Percentiles rank a stretch among this genome's conserved stretches.
phyloP scores from a whole-genome alignment of 805 yeast species.

The Yamadazyma akitaensis region DNA sequence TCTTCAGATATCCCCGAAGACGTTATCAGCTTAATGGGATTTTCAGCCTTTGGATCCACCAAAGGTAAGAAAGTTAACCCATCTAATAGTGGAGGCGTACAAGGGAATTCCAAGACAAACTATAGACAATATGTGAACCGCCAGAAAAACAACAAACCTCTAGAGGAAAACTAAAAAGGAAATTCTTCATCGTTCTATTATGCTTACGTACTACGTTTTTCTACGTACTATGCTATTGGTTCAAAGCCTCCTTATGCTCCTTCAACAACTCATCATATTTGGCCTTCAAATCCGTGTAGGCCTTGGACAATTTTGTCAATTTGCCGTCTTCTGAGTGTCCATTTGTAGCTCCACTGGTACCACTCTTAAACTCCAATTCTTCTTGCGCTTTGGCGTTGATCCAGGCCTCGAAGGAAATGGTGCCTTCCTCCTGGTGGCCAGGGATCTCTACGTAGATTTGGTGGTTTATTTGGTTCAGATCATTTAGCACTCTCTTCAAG shows the following conservation, averaged over 20 bases:
- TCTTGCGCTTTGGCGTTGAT: conserved; percentile 47
- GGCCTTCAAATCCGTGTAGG: conserved; percentile 55
- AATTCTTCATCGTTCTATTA: conserved; percentile 36
- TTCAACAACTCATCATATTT: conserved; percentile 57
- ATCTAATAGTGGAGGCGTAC: conserved; percentile 42
- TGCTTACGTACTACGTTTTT: background rate
- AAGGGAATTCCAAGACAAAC: conserved; percentile 37
- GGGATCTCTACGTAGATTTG: conserved; percentile 42
- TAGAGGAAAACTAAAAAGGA: conserved; percentile 50
- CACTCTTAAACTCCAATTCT: conserved; percentile 48
- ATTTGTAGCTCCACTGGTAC: conserved; percentile 15
- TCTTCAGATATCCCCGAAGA: conserved; percentile 19
- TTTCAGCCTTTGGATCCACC: conserved; percentile 50
- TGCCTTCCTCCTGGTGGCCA: background rate
- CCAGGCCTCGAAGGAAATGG: conserved; percentile 37
- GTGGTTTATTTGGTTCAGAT: conserved; percentile 36
- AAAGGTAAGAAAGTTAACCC: conserved; percentile 56
- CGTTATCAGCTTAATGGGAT: conserved; percentile 55
- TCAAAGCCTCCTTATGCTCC: conserved; percentile 40
- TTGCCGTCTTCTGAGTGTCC: conserved; percentile 31
- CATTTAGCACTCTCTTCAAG: conserved; percentile 55
- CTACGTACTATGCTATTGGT: background rate
- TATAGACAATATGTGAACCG: conserved; percentile 48
- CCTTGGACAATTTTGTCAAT: conserved; percentile 49
- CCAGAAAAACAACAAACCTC: conserved; percentile 41